phyloP scores from a whole-genome alignment of 768 basidiomycete species.

The Mrakia blollopis region DNA sequence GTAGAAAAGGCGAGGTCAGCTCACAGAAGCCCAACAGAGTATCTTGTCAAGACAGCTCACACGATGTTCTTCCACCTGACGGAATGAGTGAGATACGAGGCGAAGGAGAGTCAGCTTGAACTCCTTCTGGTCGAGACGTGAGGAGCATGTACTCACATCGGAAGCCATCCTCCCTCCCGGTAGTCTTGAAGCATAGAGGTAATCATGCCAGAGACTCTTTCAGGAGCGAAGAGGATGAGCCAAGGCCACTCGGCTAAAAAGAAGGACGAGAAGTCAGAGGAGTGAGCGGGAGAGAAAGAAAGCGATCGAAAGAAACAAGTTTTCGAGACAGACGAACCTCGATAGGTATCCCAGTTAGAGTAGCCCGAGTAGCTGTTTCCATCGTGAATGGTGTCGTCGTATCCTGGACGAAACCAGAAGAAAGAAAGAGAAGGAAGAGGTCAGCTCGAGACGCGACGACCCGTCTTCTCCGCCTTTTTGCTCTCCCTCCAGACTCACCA shows the following conservation, averaged over 20 bases:
- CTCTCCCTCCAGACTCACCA: not conserved
- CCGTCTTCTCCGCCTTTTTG: no score
- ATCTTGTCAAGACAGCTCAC: not conserved
- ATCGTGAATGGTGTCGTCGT: conserved; percentile 60
- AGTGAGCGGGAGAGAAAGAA: not conserved
- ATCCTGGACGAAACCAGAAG: not conserved
- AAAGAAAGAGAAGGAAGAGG: not conserved
- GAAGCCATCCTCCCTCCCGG: conserved; percentile 69
- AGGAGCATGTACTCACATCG: conserved; percentile 53
- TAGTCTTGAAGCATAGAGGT: conserved; percentile 77
- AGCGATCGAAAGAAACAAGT: not conserved
- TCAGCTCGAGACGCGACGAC: not conserved
- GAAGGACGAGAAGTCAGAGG: not conserved
- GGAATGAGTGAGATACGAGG: not conserved
- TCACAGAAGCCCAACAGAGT: not conserved
- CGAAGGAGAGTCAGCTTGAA: not conserved
- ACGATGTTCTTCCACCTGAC: conserved; percentile 63
- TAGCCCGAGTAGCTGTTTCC: conserved; percentile 72
- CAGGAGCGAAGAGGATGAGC: conserved; percentile 69
- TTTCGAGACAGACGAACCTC: conserved; percentile 38
- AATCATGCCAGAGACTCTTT: conserved; percentile 69
- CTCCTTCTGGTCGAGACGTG: no score
- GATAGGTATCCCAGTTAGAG: conserved; percentile 61
- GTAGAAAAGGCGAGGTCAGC: not conserved
- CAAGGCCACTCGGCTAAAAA: conserved; percentile 64